Percentiles rank a stretch among this genome's conserved stretches.
Conservation (phyloP, 1,284 basidiomycete species). For the Kwoniella shivajii region DNA sequence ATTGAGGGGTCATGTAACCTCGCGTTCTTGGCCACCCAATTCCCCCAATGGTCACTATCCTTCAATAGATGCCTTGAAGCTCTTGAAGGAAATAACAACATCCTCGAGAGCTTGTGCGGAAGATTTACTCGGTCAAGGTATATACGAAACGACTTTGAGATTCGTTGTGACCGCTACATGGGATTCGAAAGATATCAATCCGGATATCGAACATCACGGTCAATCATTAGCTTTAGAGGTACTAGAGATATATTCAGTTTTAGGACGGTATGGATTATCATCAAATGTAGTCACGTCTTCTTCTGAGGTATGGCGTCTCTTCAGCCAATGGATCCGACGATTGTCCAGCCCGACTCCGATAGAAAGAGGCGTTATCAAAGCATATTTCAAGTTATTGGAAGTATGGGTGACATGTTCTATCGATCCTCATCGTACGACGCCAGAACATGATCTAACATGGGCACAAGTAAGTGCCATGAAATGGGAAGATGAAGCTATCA, state of each 20-base stretch:
- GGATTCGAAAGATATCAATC: conserved; percentile 7
- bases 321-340: conserved; percentile 33
- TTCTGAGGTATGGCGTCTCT: conserved; percentile 41
- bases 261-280: conserved; percentile 78
- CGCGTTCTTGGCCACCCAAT: conserved; percentile 46
- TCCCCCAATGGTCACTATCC: conserved; percentile 48
- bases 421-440: conserved; percentile 84
- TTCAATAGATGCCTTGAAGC: conserved; percentile 58
- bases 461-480: conserved; percentile 75
- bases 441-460: conserved; percentile 86
- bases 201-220: conserved; percentile 53
- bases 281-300: conserved; percentile 51
- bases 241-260: conserved; percentile 65
- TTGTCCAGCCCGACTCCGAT: neutral
- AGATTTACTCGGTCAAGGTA: conserved; percentile 58
- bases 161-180: conserved; percentile 62
- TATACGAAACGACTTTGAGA: conserved; percentile 68
- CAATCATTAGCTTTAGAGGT: conserved; percentile 62
- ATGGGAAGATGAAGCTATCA: conserved; percentile 67
- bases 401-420: conserved; percentile 80
- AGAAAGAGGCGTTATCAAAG: conserved; percentile 24
- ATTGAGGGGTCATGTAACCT: conserved; percentile 52
- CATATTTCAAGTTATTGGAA: conserved; percentile 60
- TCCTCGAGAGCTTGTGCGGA: conserved; percentile 70
- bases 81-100: conserved; percentile 65